These are phyloP conservation scores for Wickerhamiella galacta DNA, from an alignment of 805 yeast species.

Conservation along the genomic window DNA sequence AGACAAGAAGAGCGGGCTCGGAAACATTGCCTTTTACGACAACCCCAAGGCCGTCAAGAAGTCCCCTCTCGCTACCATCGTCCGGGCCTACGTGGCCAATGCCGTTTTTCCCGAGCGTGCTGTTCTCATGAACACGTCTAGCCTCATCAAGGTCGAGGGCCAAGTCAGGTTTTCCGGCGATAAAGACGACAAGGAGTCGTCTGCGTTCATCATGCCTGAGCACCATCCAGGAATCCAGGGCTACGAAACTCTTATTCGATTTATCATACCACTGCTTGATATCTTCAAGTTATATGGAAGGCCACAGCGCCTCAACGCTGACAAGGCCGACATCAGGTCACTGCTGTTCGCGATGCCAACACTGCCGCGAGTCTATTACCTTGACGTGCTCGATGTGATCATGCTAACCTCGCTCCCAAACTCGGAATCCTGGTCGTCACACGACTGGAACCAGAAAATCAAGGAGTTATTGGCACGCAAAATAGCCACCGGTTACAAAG, in stretches of 20 bases:
- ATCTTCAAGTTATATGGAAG: constrained; percentile 69
- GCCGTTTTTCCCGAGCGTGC: constrained; percentile 89
- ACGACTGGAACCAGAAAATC: constrained; percentile 44
- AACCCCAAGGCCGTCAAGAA: constrained; percentile 53
- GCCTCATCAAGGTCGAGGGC: constrained; percentile 83
- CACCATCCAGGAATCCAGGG: constrained; percentile 71
- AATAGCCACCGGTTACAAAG: constrained; percentile 30
- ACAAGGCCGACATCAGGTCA: constrained; percentile 47
- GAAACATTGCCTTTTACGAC: constrained; percentile 67
- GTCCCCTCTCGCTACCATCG: constrained; percentile 62
- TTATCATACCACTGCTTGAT: constrained; percentile 58
- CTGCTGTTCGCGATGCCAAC: constrained; percentile 71
- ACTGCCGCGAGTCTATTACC: constrained; percentile 57
- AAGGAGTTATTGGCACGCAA: constrained; percentile 40
- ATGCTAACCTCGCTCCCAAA: constrained; percentile 26
- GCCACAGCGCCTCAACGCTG: constrained; percentile 58
- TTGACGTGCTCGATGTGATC: constrained; percentile 44
- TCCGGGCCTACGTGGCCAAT: constrained; percentile 51
- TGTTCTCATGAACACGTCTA: constrained; percentile 64
- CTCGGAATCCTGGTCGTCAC: constrained; percentile 32
- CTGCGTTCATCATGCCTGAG: constrained; percentile 70
- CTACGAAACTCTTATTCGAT: constrained; percentile 69
- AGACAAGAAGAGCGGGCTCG: constrained; percentile 29
- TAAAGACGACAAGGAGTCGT: constrained; percentile 31
- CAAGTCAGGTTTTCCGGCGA: constrained; percentile 29